These are phyloP conservation scores for Melastoma candidum DNA, from an alignment of 441 rosid species.

Conservation along the genomic window DNA sequence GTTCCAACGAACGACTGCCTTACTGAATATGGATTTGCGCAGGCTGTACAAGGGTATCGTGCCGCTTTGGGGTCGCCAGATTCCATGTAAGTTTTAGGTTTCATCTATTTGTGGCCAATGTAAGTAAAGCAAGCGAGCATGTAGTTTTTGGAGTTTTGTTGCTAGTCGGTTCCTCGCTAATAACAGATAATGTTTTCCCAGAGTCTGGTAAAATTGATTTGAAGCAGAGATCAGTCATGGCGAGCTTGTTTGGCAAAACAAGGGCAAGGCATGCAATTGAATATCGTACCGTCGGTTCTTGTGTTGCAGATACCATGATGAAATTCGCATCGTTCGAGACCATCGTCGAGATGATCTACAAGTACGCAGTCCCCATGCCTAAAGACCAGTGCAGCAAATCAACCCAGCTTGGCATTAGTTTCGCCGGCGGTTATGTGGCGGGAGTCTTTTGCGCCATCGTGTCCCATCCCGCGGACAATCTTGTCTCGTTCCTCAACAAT, in stretches of 20 bases:
- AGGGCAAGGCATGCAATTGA: background rate
- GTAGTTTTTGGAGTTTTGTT: too few species aligned
- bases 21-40: slow-evolving; percentile 8
- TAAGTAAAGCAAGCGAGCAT: background rate
- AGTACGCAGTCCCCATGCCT: slow-evolving; percentile 75
- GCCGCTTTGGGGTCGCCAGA: slow-evolving; percentile 99
- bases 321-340: slow-evolving; percentile 98
- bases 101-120: background rate
- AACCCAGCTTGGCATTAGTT: slow-evolving; percentile 87
- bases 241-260: too few species aligned
- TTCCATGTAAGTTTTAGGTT: slow-evolving; percentile 66
- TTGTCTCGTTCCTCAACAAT: slow-evolving; percentile 93
- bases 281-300: background rate
- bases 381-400: slow-evolving; percentile 84
- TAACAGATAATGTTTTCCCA: too few species aligned
- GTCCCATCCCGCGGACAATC: slow-evolving; percentile 95
- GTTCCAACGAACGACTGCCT: background rate
- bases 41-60: slow-evolving; percentile 94
- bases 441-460: slow-evolving; percentile 77
- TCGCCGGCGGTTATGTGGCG: slow-evolving; percentile 91
- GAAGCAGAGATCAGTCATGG: too few species aligned
- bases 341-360: slow-evolving; percentile 91
- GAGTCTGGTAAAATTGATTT: too few species aligned
- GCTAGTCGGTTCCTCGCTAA: too few species aligned
- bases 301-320: slow-evolving; percentile 89